Percentiles rank a stretch among this genome's conserved stretches.
Evolutionary conservation across 1,284 basidiomycete species (phyloP).

Genomic region (Naganishia sp.): DNA sequence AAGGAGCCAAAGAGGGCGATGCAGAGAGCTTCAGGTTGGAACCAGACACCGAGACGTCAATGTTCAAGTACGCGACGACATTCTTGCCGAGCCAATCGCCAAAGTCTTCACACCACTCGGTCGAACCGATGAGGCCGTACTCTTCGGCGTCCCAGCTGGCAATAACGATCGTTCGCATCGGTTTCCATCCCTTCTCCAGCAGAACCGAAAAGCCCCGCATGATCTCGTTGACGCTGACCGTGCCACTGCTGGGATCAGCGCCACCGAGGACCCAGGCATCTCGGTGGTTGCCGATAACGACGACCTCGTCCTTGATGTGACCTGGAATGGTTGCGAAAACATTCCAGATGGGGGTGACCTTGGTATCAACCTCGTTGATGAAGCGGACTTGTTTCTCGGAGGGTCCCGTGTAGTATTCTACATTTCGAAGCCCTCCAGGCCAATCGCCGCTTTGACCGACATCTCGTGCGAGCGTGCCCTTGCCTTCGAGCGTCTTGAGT

Average conservation of each 20-base stretch:
- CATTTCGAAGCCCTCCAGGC: slow-evolving; percentile 55
- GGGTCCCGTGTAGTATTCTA: slow-evolving; percentile 60
- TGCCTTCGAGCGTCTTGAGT: slow-evolving; percentile 52
- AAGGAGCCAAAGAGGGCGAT: slow-evolving; percentile 66
- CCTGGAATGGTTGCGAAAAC: slow-evolving; percentile 88
- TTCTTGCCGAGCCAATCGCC: slow-evolving; percentile 73
- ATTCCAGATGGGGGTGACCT: slow-evolving; percentile 65
- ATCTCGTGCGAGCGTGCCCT: slow-evolving; percentile 46
- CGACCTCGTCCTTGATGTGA: slow-evolving; percentile 78
- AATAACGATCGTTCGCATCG: slow-evolving; percentile 81
- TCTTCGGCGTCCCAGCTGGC: slow-evolving; percentile 91
- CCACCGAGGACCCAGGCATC: slow-evolving; percentile 73
- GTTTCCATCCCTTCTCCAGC: slow-evolving; percentile 77
- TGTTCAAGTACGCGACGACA: slow-evolving; percentile 82
- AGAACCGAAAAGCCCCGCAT: slow-evolving; percentile 78
- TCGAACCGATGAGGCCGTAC: slow-evolving; percentile 84
- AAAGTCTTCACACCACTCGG: slow-evolving; percentile 89
- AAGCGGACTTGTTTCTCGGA: slow-evolving; percentile 55
- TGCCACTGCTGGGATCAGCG: slow-evolving; percentile 84
- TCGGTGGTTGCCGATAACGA: slow-evolving; percentile 81
- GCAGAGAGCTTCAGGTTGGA: slow-evolving; percentile 60
- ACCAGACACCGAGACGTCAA: slow-evolving; percentile 70
- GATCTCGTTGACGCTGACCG: slow-evolving; percentile 79
- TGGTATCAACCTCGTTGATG: slow-evolving; percentile 65
- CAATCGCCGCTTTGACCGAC: slow-evolving; percentile 50